Evolutionary conservation across 2,329 filamentous ascomycete genomes (phyloP).

Genomic region (Blastomyces gilchristii): DNA sequence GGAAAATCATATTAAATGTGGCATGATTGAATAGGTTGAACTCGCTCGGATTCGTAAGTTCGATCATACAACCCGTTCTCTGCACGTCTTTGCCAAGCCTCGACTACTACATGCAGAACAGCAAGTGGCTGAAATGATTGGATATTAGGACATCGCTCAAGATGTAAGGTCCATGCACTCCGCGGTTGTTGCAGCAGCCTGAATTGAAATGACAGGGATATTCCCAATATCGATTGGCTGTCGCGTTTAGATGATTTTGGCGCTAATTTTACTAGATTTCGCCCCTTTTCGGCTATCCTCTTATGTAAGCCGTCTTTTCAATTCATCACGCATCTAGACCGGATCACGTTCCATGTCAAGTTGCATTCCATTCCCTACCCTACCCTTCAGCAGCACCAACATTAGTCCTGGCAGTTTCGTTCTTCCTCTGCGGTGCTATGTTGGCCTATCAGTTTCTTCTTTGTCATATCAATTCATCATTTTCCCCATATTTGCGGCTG

Average conservation of each 20-base stretch:
- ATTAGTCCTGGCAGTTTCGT: not conserved
- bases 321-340: conserved; percentile 22
- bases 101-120: conserved; percentile 7
- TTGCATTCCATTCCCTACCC: not conserved
- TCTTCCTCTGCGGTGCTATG: not conserved
- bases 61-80: conserved; percentile 1
- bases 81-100: not conserved
- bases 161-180: conserved; percentile 10
- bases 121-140: conserved; percentile 33
- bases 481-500: not conserved
- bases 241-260: conserved; percentile 28
- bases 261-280: conserved; percentile 31
- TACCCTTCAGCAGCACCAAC: not conserved
- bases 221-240: conserved; percentile 30
- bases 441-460: conserved; percentile 5
- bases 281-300: conserved; percentile 31
- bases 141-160: conserved; percentile 16
- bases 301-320: conserved; percentile 24
- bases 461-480: not conserved
- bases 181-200: conserved; percentile 20
- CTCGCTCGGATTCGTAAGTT: conserved; percentile 50
- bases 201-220: conserved; percentile 20
- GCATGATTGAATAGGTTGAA: conserved; percentile 32
- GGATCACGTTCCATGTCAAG: conserved; percentile 18
- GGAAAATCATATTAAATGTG: not conserved